Evolutionary conservation across 352 stramenopile genomes (phyloP), one percentile per base, ranked within the genome.

Genomic region (Phytophthora crassamura): DNA sequence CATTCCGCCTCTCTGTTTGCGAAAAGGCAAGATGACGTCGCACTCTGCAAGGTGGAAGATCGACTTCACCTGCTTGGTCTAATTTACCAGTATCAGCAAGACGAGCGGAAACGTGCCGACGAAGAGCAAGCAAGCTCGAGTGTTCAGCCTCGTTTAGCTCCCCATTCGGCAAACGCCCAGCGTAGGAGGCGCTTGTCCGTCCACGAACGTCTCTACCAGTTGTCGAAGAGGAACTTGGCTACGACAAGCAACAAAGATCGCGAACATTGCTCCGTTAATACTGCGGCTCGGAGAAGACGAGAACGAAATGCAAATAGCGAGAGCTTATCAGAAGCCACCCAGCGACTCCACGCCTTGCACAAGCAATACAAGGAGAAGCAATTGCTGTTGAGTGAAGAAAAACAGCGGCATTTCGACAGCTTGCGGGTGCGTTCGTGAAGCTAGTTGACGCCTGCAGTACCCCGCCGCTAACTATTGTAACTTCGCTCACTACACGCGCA

Each of bases 71-170:
- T 90, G 32, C 75, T 91, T 22, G 85, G 82, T 2, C 51, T 89
- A 25, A 90, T 90, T 41, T 91, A 91, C 34, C 68, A 88, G 35
- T 84, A 88, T 47, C 80, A 93, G 32, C 80, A 83, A 47, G 76
- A 90, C 45, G 82, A 88, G 39, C 74, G 80, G 4, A 45, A 69
- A 11, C 51, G 74, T 1, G 59, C 67, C 5, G 49, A 77, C 14
- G 41, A 60, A 16, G 51, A 59, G 25, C 39, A 50, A 42, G 35
- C 39, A 4, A 57, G 43, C 11, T 60, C 36, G 6, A 51, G 9
- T 22, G 64, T 67, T 3, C 74, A 75, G 15, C 79, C 76, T 20
- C 41, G 36, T 7, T 67, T 93, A 2, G 80, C 80, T 9, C 82
- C 79, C 34, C 84, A 90, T 51, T 90, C 84, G 9, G 66, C 64